These are phyloP conservation scores for Amphicarpaea edgeworthii DNA, from an alignment of 306 rosid species.

Conservation along the genomic window DNA sequence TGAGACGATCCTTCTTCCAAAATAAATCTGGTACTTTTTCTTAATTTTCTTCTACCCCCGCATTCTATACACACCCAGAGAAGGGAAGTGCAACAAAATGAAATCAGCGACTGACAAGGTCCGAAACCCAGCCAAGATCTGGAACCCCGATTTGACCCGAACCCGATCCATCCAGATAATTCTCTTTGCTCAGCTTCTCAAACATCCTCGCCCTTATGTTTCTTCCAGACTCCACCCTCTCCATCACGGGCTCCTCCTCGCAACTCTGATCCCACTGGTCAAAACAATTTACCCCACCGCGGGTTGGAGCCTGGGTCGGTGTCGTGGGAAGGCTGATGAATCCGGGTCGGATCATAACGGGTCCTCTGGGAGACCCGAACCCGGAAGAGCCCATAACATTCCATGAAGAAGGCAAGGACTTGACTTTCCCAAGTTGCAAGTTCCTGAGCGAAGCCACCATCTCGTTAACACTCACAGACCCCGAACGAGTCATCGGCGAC, in stretches of 20 bases:
- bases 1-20: slow-evolving; percentile 44
- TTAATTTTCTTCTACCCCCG: slow-evolving; percentile 22
- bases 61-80: slow-evolving; percentile 51
- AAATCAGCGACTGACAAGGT: slow-evolving; percentile 46
- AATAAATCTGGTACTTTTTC: slow-evolving; percentile 31
- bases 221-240: slow-evolving; percentile 93
- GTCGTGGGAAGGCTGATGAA: slow-evolving; percentile 80
- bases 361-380: slow-evolving; percentile 70
- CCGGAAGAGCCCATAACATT: slow-evolving; percentile 64
- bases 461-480: slow-evolving; percentile 54
- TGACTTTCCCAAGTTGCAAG: slow-evolving; percentile 70
- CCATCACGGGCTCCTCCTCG: slow-evolving; percentile 91
- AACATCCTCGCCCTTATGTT: slow-evolving; percentile 78
- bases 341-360: slow-evolving; percentile 74
- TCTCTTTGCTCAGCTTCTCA: slow-evolving; percentile 84
- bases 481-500: slow-evolving; percentile 67
- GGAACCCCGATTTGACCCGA: slow-evolving; percentile 51
- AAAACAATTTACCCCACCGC: slow-evolving; percentile 47
- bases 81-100: slow-evolving; percentile 26
- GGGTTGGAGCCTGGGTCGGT: slow-evolving; percentile 62
- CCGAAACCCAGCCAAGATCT: slow-evolving; percentile 85
- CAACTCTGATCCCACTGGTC: slow-evolving; percentile 58
- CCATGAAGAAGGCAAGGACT: slow-evolving; percentile 70
- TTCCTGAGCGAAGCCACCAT: slow-evolving; percentile 77
- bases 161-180: slow-evolving; percentile 61